Conservation (phyloP, 345 rosid species). For the Abelmoschus esculentus region DNA sequence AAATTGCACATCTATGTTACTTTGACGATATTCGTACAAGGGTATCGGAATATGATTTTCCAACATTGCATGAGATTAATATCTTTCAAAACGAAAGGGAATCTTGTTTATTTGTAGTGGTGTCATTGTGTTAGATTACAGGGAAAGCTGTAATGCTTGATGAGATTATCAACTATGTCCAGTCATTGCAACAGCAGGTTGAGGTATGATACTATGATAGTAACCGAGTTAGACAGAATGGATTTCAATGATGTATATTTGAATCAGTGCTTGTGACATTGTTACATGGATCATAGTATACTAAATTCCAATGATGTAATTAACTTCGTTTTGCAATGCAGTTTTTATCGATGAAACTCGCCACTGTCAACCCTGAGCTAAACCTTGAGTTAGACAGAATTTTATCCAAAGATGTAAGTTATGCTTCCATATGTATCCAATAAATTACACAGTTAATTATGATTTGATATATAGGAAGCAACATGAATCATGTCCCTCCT, state of each 20-base stretch:
- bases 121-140: conserved; percentile 54
- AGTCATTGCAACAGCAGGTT: conserved; percentile 90
- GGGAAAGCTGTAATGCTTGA: conserved; percentile 99
- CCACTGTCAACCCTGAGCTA: conserved; percentile 80
- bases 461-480: background rate
- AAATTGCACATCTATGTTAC: background rate
- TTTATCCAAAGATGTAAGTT: conserved; percentile 78
- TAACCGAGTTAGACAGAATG: background rate
- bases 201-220: conserved; percentile 54
- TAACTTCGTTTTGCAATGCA: conserved; percentile 23
- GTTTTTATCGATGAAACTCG: conserved; percentile 96
- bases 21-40: too few relatives aligned
- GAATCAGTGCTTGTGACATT: too few relatives aligned
- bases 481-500: conserved; percentile 11
- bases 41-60: background rate
- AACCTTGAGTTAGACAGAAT: conserved; percentile 62
- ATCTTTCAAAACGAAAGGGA: background rate
- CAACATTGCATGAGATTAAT: background rate
- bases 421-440: background rate
- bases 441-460: background rate
- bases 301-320: background rate
- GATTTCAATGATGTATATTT: too few relatives aligned
- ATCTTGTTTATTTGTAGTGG: conserved; percentile 12
- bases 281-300: too few relatives aligned
- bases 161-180: conserved; percentile 97